These are phyloP conservation scores for Colletotrichum somersetense DNA, from an alignment of 2,329 filamentous ascomycete species.

Conservation along the genomic window DNA sequence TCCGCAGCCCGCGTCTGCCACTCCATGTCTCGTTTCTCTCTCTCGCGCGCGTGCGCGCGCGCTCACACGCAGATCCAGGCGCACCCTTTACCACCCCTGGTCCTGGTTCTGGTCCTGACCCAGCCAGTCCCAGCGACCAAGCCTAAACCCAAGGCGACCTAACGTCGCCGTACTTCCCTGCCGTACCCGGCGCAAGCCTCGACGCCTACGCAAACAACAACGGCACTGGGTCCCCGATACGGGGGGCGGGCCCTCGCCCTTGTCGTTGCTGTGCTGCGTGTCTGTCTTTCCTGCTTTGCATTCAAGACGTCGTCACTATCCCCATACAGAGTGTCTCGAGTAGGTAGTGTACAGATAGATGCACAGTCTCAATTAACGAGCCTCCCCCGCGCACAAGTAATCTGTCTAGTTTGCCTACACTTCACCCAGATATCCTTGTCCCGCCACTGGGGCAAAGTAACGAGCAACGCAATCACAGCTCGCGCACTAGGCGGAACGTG, in stretches of 20 bases:
- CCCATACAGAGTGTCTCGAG: neutral
- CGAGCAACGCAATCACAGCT: conserved; percentile 13
- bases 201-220: neutral
- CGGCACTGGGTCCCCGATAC: conserved; percentile 10
- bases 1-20: neutral
- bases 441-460: neutral
- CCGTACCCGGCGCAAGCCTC: conserved; percentile 9
- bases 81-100: conserved; percentile 1
- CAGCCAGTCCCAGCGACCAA: conserved; percentile 11
- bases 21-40: no score
- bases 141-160: conserved; percentile 16
- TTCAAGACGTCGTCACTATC: conserved; percentile 34
- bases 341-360: neutral
- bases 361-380: neutral
- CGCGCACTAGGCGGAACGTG: conserved; percentile 35
- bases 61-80: conserved; percentile 4
- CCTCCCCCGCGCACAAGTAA: no score
- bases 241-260: neutral
- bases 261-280: neutral
- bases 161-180: neutral
- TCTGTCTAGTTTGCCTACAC: no score
- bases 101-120: neutral
- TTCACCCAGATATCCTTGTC: neutral
- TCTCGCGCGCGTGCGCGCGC: neutral
- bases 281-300: conserved; percentile 28